Evolutionary conservation across 2,329 filamentous ascomycete genomes (phyloP).

Genomic region (Alternaria sp.): DNA sequence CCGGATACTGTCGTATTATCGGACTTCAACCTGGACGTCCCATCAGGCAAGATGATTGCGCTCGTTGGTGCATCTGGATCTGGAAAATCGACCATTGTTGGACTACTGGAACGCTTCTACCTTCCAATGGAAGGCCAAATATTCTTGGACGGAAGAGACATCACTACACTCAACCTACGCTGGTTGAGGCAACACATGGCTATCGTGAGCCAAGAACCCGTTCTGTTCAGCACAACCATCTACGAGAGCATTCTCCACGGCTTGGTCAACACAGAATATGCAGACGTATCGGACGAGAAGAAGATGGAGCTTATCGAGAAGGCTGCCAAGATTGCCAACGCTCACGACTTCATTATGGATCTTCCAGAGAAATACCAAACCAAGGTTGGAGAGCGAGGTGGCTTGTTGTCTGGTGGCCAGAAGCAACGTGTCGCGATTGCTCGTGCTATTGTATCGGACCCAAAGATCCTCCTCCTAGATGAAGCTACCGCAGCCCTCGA

Average conservation of each 20-base stretch:
- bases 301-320: slow-evolving; percentile 74
- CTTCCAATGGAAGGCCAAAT: slow-evolving; percentile 82
- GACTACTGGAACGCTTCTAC: slow-evolving; percentile 93
- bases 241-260: slow-evolving; percentile 90
- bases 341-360: slow-evolving; percentile 84
- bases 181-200: slow-evolving; percentile 94
- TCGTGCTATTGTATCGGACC: slow-evolving; percentile 86
- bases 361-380: slow-evolving; percentile 92
- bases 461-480: slow-evolving; percentile 89
- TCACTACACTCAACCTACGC: slow-evolving; percentile 79
- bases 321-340: slow-evolving; percentile 89
- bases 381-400: slow-evolving; percentile 92
- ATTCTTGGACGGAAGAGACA: slow-evolving; percentile 81
- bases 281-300: slow-evolving; percentile 69
- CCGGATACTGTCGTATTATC: slow-evolving; percentile 91
- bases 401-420: slow-evolving; percentile 90
- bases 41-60: slow-evolving; percentile 89
- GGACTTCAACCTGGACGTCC: slow-evolving; percentile 77
- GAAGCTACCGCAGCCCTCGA: slow-evolving; percentile 95
- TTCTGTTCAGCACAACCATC: slow-evolving; percentile 88
- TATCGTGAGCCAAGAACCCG: slow-evolving; percentile 90
- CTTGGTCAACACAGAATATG: slow-evolving; percentile 80
- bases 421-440: slow-evolving; percentile 97
- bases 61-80: slow-evolving; percentile 93
- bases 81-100: slow-evolving; percentile 93